A percentile compares a stretch with the other conserved stretches of the same genome.
Conservation (phyloP, 805 yeast genomes). For the Candida xyloterini region DNA sequence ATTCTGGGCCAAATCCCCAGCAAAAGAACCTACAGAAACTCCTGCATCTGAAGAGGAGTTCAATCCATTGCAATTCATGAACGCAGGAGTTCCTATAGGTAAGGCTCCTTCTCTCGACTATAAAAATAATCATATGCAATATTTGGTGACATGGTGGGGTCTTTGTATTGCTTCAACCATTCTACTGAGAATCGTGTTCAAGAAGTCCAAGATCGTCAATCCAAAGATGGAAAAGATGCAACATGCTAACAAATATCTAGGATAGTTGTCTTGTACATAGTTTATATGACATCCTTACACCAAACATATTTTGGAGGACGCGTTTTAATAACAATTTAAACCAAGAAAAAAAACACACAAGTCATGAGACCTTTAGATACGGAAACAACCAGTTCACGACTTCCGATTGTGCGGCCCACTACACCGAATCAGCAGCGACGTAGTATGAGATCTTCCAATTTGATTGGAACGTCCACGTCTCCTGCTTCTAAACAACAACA, state of each 20-base stretch:
- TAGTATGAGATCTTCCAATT: constrained; percentile 16
- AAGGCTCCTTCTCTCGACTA: constrained; percentile 75
- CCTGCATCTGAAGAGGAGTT: constrained; percentile 37
- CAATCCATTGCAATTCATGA: constrained; percentile 56
- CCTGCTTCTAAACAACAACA: constrained; percentile 18
- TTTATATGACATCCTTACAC: constrained; percentile 6
- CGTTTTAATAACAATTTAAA: not conserved
- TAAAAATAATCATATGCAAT: constrained; percentile 88
- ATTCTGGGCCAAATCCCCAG: constrained; percentile 21
- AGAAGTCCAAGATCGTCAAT: constrained; percentile 38
- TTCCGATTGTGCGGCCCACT: constrained; percentile 23
- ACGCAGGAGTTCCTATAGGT: constrained; percentile 90
- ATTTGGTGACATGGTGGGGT: constrained; percentile 94
- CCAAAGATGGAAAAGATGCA: constrained; percentile 45
- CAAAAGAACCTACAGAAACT: not conserved
- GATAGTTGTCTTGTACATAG: constrained; percentile 26
- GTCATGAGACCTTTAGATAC: constrained; percentile 4
- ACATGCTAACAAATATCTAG: constrained; percentile 44
- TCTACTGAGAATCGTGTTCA: constrained; percentile 54
- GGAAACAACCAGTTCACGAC: constrained; percentile 7
- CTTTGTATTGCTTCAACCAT: constrained; percentile 70
- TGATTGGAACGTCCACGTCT: constrained; percentile 16
- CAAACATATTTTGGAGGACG: constrained; percentile 1
- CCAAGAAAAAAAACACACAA: no score
- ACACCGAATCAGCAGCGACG: constrained; percentile 18